Conservation (phyloP, 208 protist species). For the Acanthamoeba sp. region DNA sequence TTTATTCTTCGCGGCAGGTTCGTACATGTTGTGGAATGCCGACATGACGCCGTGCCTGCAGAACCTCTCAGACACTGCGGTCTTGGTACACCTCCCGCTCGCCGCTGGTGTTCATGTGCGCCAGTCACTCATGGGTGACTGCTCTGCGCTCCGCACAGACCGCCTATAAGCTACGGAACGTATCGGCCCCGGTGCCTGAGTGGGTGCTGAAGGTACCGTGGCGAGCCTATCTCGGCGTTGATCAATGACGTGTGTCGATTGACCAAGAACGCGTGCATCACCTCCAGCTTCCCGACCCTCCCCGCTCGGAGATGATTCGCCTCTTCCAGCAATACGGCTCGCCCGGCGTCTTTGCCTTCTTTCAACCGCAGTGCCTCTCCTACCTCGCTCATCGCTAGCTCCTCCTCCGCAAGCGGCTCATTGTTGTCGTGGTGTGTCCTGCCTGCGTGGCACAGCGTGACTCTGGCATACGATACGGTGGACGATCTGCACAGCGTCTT, state of each 20-base stretch:
- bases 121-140: too few species aligned
- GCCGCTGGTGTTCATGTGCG: too few species aligned
- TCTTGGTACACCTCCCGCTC: not conserved
- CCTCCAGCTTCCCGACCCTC: slow-evolving; percentile 6
- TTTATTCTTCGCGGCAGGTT: not conserved
- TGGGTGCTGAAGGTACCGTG: slow-evolving; percentile 8
- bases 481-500: slow-evolving; percentile 38
- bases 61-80: slow-evolving; percentile 9
- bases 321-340: slow-evolving; percentile 38
- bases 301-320: slow-evolving; percentile 14
- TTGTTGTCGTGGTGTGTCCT: not conserved
- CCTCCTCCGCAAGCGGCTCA: not conserved
- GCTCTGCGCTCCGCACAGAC: not conserved
- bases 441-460: slow-evolving; percentile 9
- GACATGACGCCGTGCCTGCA: not conserved
- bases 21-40: slow-evolving; percentile 55
- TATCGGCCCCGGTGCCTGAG: not conserved
- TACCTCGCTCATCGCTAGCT: not conserved
- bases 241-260: not conserved
- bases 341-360: slow-evolving; percentile 19
- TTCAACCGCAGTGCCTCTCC: slow-evolving; percentile 12
- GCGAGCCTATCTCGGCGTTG: not conserved
- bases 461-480: slow-evolving; percentile 22
- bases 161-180: not conserved
- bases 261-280: too few species aligned